A percentile compares a stretch with the other conserved stretches of the same genome.
These are phyloP conservation scores for Boletus nobilissimus DNA, from an alignment of 1,284 basidiomycete genomes.

Conservation along the genomic window DNA sequence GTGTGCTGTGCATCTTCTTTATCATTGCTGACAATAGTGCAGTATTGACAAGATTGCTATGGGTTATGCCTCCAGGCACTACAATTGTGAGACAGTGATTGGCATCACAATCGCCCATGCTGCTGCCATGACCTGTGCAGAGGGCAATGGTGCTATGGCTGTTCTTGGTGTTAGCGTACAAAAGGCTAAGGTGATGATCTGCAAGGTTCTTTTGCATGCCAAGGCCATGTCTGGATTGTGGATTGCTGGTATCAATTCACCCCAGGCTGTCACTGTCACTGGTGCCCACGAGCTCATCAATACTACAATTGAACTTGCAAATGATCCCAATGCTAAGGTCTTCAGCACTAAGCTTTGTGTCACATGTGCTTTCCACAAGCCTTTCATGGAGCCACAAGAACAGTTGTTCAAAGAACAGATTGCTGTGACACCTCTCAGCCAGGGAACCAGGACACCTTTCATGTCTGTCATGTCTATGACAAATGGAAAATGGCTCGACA, in stretches of 20 bases:
- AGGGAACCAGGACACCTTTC: conserved; percentile 36
- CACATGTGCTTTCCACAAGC: conserved; percentile 46
- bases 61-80: conserved; percentile 48
- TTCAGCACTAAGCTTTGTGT: conserved; percentile 44
- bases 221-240: conserved; percentile 42
- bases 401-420: conserved; percentile 40
- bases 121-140: conserved; percentile 44
- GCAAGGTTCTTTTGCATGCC: conserved; percentile 42
- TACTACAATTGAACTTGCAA: conserved; percentile 42
- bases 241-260: conserved; percentile 48
- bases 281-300: conserved; percentile 43
- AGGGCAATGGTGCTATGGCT: conserved; percentile 47
- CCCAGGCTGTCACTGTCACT: conserved; percentile 46
- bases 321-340: conserved; percentile 42
- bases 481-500: conserved; percentile 47
- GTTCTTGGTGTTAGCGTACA: conserved; percentile 47
- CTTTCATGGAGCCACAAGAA: conserved; percentile 48
- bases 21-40: conserved; percentile 5
- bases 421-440: conserved; percentile 27
- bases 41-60: conserved; percentile 49
- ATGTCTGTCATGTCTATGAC: conserved; percentile 47
- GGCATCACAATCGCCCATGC: conserved; percentile 47
- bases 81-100: conserved; percentile 45
- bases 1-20: neutral
- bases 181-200: conserved; percentile 44